Percentiles rank a stretch among this genome's conserved stretches.
phyloP scores from a whole-genome alignment of 2,329 filamentous ascomycete species.

The Thelonectria discophora region DNA sequence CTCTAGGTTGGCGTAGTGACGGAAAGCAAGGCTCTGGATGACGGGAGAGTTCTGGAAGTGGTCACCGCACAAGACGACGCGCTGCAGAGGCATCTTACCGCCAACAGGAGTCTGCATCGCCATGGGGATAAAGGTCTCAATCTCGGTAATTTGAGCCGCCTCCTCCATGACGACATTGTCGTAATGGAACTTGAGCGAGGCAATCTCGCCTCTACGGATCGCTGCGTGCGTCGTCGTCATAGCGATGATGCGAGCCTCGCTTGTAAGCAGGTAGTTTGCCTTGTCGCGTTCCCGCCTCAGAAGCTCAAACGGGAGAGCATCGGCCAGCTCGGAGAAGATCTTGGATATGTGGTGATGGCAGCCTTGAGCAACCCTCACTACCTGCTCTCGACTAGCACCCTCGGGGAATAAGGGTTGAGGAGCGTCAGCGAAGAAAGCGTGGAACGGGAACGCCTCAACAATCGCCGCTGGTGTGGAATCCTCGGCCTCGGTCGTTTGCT shows the following conservation, averaged over 20 bases:
- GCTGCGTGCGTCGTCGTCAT: constrained; percentile 99
- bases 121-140: constrained; percentile 94
- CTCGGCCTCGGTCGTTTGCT: constrained; percentile 63
- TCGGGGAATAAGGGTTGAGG: constrained; percentile 85
- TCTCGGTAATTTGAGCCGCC: constrained; percentile 96
- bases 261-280: constrained; percentile 93
- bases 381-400: constrained; percentile 69
- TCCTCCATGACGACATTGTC: constrained; percentile 99
- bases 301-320: constrained; percentile 95
- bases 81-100: constrained; percentile 79
- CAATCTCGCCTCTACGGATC: constrained; percentile 91
- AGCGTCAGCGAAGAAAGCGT: constrained; percentile 84
- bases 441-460: constrained; percentile 83
- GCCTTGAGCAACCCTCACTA: constrained; percentile 80
- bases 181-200: constrained; percentile 91
- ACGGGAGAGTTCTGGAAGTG: constrained; percentile 97
- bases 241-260: constrained; percentile 95
- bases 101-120: constrained; percentile 85
- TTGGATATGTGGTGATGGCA: constrained; percentile 90
- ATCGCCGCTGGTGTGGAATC: constrained; percentile 69
- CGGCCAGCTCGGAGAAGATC: constrained; percentile 90
- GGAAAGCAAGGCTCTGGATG: constrained; percentile 92
- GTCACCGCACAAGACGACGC: constrained; percentile 92
- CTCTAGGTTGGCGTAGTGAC: constrained; percentile 94
- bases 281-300: constrained; percentile 88